Evolutionary conservation across 2,329 filamentous ascomycete genomes (phyloP), one percentile per base, ranked within the genome.

Genomic region (Thelonectria rubi): DNA sequence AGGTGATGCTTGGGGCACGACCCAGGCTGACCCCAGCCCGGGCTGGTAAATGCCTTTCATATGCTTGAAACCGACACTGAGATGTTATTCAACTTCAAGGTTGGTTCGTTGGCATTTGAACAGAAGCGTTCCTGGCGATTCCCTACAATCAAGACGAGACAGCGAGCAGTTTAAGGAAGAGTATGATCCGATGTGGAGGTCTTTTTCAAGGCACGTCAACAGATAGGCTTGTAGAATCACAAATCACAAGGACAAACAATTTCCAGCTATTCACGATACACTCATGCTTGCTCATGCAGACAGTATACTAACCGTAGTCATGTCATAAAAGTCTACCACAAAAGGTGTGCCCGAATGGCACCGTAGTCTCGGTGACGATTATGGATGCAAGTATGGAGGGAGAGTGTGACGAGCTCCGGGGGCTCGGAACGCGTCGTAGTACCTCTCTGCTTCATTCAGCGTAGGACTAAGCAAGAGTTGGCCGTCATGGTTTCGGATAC

Each of bases 151-250:
- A 30, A n/a, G 21, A 53, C 5, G 15, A 42, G 39, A 37, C 37
- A 20, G 26, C 26, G 24, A 48, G 20, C 40, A 32, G 20, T 30
- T 40, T 40, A 40, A 32, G 10, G 12, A n/a, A 47, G 3, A 48
- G 37, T 48, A 55, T 48, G 43, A 20, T 34, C 5, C 20, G 43
- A 63, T 43, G 30, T 34, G 37, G 63, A 32, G 46, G 52, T 47
- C 14, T 39, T 45, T 34, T 54, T 42, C 32, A 45, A 46, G 32
- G 42, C 50, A 55, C 57, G 45, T 37, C 58, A 20, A 42, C 40
- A 65, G 55, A 42, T 66, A 62, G 50, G 54, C 58, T 60, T 46
- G 17, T 34, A 62, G 47, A 26, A 58, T 57, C 42, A 58, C 42
- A 32, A 48, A 51, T 18, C 45, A 46, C 26, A 50, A 49, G 10